Base-by-base conservation (phyloP, 2,329 filamentous ascomycete species). In the Epichloe gansuensis region DNA sequence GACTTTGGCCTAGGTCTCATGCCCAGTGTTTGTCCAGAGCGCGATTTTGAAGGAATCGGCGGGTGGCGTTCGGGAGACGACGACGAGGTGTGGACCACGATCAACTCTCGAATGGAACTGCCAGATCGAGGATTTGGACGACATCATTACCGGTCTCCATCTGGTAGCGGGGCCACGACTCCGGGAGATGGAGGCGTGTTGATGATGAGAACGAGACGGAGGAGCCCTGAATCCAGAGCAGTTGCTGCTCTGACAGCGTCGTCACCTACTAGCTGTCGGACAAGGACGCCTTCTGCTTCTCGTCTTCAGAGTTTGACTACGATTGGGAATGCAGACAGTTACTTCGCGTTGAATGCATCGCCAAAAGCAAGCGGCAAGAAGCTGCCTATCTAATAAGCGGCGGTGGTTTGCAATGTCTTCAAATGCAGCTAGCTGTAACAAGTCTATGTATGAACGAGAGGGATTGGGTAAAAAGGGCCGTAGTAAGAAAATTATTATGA, bases 1-100 rank as follows among this genome's bases (percentile, higher is more conserved):
- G 64, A 72, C 25, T 64, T 61, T 46, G 62, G 66, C 7, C 59
- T 73, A 43, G 66, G 71, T 5, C 59, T 78, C 15, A 65, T 71
- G 13, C 71, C 74, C 7, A 75, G 71, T 54, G 63, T 76, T 36
- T 76, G 76, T 0, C 64, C 75, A 3, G 72, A 75, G 50, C 67
- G 78, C 34, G 78, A 82, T 59, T 82, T 75, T 56, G 78, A 82
- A 57, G 78, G 78, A 7, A 64, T 82, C 2, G 78, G 78, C 17
- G 78, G 78, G 3, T 82, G 78, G 77, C 67, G 77, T 47, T 56
- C 79, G 15, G 63, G 65, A 12, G 60, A 62, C 36, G 70, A 74
- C 51, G 73, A 77, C 31, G 66, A 73, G 40, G 58, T 69, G 35
- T 78, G 76, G 75, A 72, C 71, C 17, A 72, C 70, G 44, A 75